Base-by-base conservation (phyloP, 31 red algal species). In the Odonthalia washingtoniensis region DNA sequence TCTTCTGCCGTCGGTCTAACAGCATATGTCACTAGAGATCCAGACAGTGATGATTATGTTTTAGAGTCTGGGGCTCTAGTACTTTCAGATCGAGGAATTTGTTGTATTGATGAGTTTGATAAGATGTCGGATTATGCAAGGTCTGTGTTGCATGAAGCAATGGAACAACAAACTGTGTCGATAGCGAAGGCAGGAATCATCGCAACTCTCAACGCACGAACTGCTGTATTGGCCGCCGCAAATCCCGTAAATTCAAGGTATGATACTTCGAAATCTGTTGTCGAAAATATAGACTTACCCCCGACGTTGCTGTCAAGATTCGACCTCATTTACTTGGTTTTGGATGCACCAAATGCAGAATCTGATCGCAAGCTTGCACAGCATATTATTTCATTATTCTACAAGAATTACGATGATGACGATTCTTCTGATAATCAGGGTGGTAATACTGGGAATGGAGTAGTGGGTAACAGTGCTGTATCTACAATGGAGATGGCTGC, bases 81-180 rank as follows among this genome's bases (percentile, higher is more conserved):
- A 16, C 78, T 99, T 18, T 99, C 97, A 12, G 97, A 99, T 64
- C 84, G 89, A 1, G 97, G 97, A 44, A 87, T 98, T 4, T 98
- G 96, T 66, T 96, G 94, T n/a, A n/a, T n/a, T n/a, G n/a, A n/a
- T n/a, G n/a, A n/a, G n/a, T n/a, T n/a, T n/a, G n/a, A n/a, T n/a
- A 99, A 99, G 83, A 99, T 99, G 97, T 94, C 83, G 36, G 97
- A 99, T 45, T 90, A 89, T 63, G 92, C 97, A 36, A 88, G 97
- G 46, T 95, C 93, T 38, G 93, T 99, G 35, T 66, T 99, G 2
- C 97, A 99, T 74, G 97, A 99, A 83, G 97, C 91, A 14, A 99
- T 99, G 97, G 97, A 99, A 64, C 97, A 99, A 81, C 97, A 99
- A 86, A 99, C 97, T 30, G 90, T 99, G 33, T 96, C 94, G 28